phyloP scores from a whole-genome alignment of 1,139 yeast species.

The Arxiozyma slooffiae region DNA sequence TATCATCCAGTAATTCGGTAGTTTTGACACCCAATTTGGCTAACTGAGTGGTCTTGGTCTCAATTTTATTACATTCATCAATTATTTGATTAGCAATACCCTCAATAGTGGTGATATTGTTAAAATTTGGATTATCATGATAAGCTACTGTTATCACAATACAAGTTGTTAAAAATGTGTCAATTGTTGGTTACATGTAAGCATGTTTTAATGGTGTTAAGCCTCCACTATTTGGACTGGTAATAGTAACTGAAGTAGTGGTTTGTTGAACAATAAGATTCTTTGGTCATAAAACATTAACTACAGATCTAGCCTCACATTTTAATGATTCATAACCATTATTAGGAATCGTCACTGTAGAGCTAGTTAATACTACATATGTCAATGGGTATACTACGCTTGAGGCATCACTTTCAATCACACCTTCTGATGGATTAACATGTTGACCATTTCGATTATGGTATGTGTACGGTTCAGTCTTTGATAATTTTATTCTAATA shows the following conservation, averaged over 20 bases:
- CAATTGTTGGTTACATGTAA: constrained; percentile 99
- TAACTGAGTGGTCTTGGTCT: constrained; percentile 83
- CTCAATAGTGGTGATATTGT: constrained; percentile 61
- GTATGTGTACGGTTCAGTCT: constrained; percentile 70
- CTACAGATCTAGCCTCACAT: constrained; percentile 96
- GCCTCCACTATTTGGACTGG: constrained; percentile 68
- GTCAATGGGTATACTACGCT: constrained; percentile 97
- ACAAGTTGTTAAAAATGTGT: constrained; percentile 92
- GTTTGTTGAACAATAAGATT: constrained; percentile 86
- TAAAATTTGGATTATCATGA: constrained; percentile 19
- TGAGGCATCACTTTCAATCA: constrained; percentile 95
- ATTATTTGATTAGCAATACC: constrained; percentile 98
- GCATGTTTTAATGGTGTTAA: constrained; percentile 64
- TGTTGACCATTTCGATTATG: constrained; percentile 81
- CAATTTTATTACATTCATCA: constrained; percentile 92
- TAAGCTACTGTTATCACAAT: constrained; percentile 89
- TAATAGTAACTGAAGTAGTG: constrained; percentile 76
- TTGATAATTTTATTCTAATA: constrained; percentile 59
- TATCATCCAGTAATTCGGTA: constrained; percentile 83
- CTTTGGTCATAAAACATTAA: constrained; percentile 87
- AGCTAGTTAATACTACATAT: constrained; percentile 92
- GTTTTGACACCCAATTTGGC: constrained; percentile 85
- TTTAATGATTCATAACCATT: constrained; percentile 87
- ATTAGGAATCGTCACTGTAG: constrained; percentile 86
- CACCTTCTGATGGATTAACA: constrained; percentile 71